Percentiles rank a stretch among this genome's conserved stretches.
phyloP scores from a whole-genome alignment of 2,329 filamentous ascomycete species.

The Botrytis cinerea region DNA sequence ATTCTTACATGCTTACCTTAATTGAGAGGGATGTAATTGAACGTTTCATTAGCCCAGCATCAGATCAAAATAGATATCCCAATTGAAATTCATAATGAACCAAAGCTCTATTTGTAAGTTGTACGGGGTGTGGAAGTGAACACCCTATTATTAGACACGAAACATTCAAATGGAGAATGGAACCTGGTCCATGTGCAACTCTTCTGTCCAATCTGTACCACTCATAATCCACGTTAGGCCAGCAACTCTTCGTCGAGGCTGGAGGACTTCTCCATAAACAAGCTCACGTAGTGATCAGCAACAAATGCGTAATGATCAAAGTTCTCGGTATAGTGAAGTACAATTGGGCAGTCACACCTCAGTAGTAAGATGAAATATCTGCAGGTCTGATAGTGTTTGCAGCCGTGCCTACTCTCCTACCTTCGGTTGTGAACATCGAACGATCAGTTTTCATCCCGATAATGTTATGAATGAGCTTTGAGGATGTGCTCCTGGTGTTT shows the following conservation, averaged over 20 bases:
- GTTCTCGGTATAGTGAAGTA: not conserved
- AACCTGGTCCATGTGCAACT: not conserved
- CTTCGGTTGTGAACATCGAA: not conserved
- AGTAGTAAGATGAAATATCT: not conserved
- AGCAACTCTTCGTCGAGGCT: not conserved
- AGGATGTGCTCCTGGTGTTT: not conserved
- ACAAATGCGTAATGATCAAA: not conserved
- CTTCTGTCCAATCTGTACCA: not conserved
- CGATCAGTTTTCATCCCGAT: not conserved
- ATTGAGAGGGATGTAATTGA: not conserved
- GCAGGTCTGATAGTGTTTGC: not conserved
- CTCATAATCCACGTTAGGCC: not conserved
- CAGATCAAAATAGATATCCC: not conserved
- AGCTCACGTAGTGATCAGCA: not conserved
- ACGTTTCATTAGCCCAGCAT: not conserved
- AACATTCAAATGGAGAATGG: not conserved
- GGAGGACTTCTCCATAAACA: not conserved
- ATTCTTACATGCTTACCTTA: slow-evolving; percentile 14
- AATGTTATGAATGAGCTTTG: not conserved
- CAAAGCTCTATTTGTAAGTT: not conserved
- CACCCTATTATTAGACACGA: not conserved
- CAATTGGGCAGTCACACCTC: not conserved
- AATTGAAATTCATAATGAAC: not conserved
- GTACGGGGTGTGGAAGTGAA: not conserved
- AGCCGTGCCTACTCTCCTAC: not conserved